A percentile compares a stretch with the other conserved stretches of the same genome.
phyloP scores from a whole-genome alignment of 805 yeast species.

The Babjeviella inositovora region DNA sequence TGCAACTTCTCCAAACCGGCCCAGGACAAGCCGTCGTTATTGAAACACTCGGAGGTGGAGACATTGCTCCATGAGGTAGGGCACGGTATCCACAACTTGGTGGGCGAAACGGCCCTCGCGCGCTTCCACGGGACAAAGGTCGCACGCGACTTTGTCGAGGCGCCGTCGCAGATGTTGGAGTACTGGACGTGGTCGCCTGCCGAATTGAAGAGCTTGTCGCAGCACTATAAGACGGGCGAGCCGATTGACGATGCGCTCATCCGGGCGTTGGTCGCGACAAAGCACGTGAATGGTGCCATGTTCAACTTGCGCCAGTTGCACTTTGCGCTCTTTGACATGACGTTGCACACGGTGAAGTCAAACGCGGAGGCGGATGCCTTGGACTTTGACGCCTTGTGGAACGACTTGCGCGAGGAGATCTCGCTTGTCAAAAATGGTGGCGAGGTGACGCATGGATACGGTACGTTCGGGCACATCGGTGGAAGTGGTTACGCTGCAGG shows the following conservation, averaged over 20 bases:
- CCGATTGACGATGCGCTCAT: slow-evolving; percentile 40
- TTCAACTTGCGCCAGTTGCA: slow-evolving; percentile 61
- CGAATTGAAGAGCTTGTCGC: slow-evolving; percentile 40
- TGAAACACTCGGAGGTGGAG: slow-evolving; percentile 64
- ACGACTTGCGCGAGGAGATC: slow-evolving; percentile 44
- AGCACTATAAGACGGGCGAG: slow-evolving; percentile 54
- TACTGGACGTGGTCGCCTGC: slow-evolving; percentile 73
- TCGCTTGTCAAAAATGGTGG: slow-evolving; percentile 42
- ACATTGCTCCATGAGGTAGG: slow-evolving; percentile 87
- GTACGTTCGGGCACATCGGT: slow-evolving; percentile 65
- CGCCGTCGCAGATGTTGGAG: slow-evolving; percentile 83
- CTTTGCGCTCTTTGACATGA: slow-evolving; percentile 68
- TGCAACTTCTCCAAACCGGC: slow-evolving; percentile 76
- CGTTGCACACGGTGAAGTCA: slow-evolving; percentile 34
- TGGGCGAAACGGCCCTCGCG: slow-evolving; percentile 48
- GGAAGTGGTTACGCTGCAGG: slow-evolving; percentile 79
- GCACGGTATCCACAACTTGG: slow-evolving; percentile 71
- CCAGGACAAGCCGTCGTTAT: slow-evolving; percentile 50
- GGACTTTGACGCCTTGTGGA: slow-evolving; percentile 47
- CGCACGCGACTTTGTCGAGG: slow-evolving; percentile 79
- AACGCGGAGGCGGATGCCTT: slow-evolving; percentile 22
- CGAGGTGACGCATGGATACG: slow-evolving; percentile 44
- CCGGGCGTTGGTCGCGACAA: slow-evolving; percentile 41
- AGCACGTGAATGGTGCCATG: slow-evolving; percentile 65
- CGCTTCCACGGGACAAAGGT: slow-evolving; percentile 68